Evolutionary conservation across 2,329 filamentous ascomycete species (phyloP).

Genomic region (Coniochaeta sp.): DNA sequence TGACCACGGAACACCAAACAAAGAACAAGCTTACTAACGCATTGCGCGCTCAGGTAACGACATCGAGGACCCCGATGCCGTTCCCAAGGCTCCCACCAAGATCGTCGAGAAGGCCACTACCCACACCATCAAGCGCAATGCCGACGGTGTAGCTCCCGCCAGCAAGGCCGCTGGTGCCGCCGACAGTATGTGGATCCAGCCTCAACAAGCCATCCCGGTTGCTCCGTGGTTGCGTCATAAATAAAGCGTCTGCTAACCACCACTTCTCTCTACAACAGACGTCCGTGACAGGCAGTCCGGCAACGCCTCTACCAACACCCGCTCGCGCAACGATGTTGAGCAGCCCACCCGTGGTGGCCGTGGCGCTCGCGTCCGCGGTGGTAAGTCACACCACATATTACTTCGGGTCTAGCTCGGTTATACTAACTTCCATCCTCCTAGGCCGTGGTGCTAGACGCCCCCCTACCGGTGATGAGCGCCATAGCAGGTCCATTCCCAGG

Average conservation of each 20-base stretch:
- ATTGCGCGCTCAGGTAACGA: slow-evolving; percentile 45
- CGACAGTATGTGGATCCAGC: too few species aligned
- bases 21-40: slow-evolving; percentile 13
- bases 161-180: slow-evolving; percentile 42
- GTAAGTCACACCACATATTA: slow-evolving; percentile 30
- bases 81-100: slow-evolving; percentile 74
- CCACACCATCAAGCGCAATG: slow-evolving; percentile 79
- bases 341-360: slow-evolving; percentile 51
- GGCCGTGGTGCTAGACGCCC: slow-evolving; percentile 47
- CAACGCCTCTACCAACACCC: slow-evolving; percentile 72
- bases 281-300: slow-evolving; percentile 82
- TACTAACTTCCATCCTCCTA: slow-evolving; percentile 16
- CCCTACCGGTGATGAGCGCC: slow-evolving; percentile 50
- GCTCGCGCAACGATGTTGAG: slow-evolving; percentile 51
- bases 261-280: too few species aligned
- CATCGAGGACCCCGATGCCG: slow-evolving; percentile 56
- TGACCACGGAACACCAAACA: not conserved
- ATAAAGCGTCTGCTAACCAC: slow-evolving; percentile 10
- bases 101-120: slow-evolving; percentile 77
- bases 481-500: slow-evolving; percentile 39
- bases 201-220: slow-evolving; percentile 29
- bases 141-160: slow-evolving; percentile 62
- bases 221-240: slow-evolving; percentile 6
- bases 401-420: slow-evolving; percentile 1
- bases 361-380: slow-evolving; percentile 55